Conservation (phyloP, 2,329 filamentous ascomycete species). For the Magnaporthiopsis rhizophila region DNA sequence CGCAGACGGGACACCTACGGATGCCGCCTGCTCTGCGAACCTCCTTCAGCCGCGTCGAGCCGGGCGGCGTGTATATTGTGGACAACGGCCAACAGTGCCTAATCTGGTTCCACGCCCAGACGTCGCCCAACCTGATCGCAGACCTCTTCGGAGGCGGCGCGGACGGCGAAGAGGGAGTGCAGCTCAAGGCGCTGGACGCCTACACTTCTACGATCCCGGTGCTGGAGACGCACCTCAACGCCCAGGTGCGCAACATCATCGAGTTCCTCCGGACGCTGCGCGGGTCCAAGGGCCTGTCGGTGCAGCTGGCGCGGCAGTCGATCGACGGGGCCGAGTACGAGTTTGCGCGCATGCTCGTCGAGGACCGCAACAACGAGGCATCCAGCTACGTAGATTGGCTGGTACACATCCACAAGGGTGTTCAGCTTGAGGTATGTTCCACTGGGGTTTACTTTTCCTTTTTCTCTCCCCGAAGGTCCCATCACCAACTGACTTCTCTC, state of each 20-base stretch:
- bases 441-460: conserved; percentile 1
- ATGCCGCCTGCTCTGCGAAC: conserved; percentile 75
- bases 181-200: conserved; percentile 69
- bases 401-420: conserved; percentile 86
- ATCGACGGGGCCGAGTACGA: conserved; percentile 94
- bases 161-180: conserved; percentile 59
- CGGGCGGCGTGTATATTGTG: conserved; percentile 87
- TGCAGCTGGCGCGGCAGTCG: conserved; percentile 87
- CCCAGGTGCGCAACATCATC: conserved; percentile 87
- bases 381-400: conserved; percentile 99
- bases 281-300: conserved; percentile 77
- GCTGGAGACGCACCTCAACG: conserved; percentile 85
- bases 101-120: conserved; percentile 86
- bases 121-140: conserved; percentile 81
- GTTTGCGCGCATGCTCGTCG: conserved; percentile 82
- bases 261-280: conserved; percentile 76
- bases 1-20: conserved; percentile 74
- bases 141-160: conserved; percentile 59
- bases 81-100: conserved; percentile 92
- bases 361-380: conserved; percentile 95
- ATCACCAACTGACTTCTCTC: neutral
- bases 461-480: neutral
- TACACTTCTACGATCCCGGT: conserved; percentile 74
- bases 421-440: conserved; percentile 71
- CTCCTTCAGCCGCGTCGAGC: conserved; percentile 80